Base-by-base conservation (phyloP, 164 flowering plant genomes). In the Buxus sempervirens region DNA sequence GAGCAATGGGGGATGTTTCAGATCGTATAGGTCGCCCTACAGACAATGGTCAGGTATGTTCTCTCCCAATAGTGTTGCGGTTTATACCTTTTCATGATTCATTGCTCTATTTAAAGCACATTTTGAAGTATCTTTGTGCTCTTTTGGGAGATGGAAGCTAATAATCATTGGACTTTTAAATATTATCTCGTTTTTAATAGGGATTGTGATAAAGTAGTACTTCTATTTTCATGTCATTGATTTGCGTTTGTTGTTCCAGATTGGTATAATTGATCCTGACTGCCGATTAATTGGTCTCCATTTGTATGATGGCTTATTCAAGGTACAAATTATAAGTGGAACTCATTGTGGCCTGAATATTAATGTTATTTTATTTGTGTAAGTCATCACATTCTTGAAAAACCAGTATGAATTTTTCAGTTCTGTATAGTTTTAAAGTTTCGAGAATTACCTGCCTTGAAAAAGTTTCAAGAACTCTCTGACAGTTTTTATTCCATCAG, bases 21-120 rank as follows among this genome's bases (percentile, higher is more conserved):
- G 99, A 95, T 77, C 94, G 98, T 57, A 92, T 92, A 60, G 99
- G 98, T 24, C 94, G 97, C 32, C 98, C 99, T 26, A 92, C 99
- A 21, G 99, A 95, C 76, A 89, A 89, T 81, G 99, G 99, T 13
- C 99, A 96, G 96, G 99, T 95, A 80, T 48, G 21, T 21, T 48
- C n/a, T 49, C 25, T 69, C 10, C 7, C 9, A 15, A 20, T 38
- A 20, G 22, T 62, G 5, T 69, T 61, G 23, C 13, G 21, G 15
- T 18, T 53, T 6, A 7, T 3, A 19, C 18, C 51, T 45, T 45
- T 45, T 45, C 51, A 10, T 10, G 14, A 15, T 45, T 4, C 12
- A 5, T 45, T 45, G 12, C 8, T 41, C 5, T 5, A 41, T 41
- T 41, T 41, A 5, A 41, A n/a, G n/a, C 45, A 41, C 12, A 41